These are phyloP conservation scores for Globisporangium takayamanum DNA, from an alignment of 352 stramenopile genomes.

Conservation along the genomic window DNA sequence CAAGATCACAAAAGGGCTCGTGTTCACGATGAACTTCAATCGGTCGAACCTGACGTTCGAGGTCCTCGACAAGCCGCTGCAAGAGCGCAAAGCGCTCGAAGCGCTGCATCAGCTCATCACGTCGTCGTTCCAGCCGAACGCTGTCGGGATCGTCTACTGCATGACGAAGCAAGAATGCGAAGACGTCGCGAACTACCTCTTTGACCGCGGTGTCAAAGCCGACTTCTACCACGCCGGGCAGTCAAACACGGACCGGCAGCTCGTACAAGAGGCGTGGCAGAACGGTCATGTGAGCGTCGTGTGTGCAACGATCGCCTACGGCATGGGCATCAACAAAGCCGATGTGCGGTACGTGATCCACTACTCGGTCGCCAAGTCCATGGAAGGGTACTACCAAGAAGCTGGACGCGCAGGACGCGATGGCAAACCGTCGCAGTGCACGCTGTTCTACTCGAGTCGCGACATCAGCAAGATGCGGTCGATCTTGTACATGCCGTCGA, in stretches of 20 bases:
- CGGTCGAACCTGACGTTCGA: constrained; percentile 91
- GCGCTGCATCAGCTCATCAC: constrained; percentile 46
- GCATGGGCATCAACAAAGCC: constrained; percentile 95
- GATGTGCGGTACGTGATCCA: constrained; percentile 93
- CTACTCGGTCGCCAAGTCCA: constrained; percentile 87
- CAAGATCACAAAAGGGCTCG: constrained; percentile 60
- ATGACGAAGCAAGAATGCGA: constrained; percentile 93
- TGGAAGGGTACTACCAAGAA: constrained; percentile 99
- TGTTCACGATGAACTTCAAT: constrained; percentile 93
- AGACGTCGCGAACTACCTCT: constrained; percentile 87
- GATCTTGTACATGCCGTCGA: constrained; percentile 72
- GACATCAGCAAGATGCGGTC: constrained; percentile 83
- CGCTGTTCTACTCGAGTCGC: constrained; percentile 84
- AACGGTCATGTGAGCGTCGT: constrained; percentile 84
- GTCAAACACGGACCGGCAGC: constrained; percentile 64
- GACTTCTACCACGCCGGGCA: constrained; percentile 91
- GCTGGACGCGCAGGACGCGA: constrained; percentile 94
- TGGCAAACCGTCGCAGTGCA: constrained; percentile 87
- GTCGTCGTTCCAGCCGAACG: constrained; percentile 34
- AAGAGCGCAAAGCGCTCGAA: constrained; percentile 43
- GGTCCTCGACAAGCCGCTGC: constrained; percentile 63
- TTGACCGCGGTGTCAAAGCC: constrained; percentile 78
- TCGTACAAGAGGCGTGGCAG: constrained; percentile 76
- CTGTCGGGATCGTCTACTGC: constrained; percentile 92
- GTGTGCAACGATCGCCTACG: constrained; percentile 94